phyloP scores from a whole-genome alignment of 2,329 filamentous ascomycete species.

The Cladophialophora bantiana region DNA sequence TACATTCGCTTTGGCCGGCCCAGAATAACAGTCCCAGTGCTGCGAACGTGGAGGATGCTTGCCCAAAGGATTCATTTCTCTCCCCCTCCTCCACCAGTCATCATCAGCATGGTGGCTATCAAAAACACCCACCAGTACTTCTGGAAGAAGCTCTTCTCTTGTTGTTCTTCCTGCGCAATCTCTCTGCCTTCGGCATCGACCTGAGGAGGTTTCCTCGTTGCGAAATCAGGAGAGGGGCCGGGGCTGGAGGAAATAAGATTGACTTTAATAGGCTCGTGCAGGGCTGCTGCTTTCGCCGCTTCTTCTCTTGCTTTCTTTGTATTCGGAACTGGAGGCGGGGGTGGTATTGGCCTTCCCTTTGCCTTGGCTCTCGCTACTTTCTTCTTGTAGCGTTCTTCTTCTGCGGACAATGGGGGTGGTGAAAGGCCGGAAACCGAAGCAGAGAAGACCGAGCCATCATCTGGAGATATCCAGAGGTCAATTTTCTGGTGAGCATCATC shows the following conservation, averaged over 20 bases:
- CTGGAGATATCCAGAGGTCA: constrained; percentile 50
- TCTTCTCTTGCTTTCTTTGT: constrained; percentile 38
- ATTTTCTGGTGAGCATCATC: constrained; percentile 44
- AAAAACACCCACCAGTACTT: constrained; percentile 59
- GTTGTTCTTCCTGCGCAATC: constrained; percentile 44
- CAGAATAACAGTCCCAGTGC: neutral
- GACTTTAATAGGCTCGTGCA: constrained; percentile 41
- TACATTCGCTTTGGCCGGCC: neutral
- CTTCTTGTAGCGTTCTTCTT: constrained; percentile 36
- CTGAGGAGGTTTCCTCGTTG: constrained; percentile 49
- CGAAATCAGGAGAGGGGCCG: constrained; percentile 50
- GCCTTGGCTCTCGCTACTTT: constrained; percentile 38
- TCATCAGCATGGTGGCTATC: constrained; percentile 50
- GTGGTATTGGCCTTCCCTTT: constrained; percentile 38
- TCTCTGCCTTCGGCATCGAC: constrained; percentile 48
- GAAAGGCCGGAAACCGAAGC: constrained; percentile 41
- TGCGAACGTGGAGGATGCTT: neutral
- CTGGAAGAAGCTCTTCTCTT: constrained; percentile 55
- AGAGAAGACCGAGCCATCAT: constrained; percentile 51
- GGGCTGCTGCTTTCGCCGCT: constrained; percentile 30
- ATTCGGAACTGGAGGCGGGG: constrained; percentile 33
- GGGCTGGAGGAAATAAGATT: constrained; percentile 46
- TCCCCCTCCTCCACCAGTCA: constrained; percentile 51
- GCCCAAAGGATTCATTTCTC: constrained; percentile 27
- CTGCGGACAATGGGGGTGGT: constrained; percentile 35